Evolutionary conservation across 805 yeast genomes (phyloP), one percentile per base, ranked within the genome.

Genomic region (Cyberlindnera japonica): DNA sequence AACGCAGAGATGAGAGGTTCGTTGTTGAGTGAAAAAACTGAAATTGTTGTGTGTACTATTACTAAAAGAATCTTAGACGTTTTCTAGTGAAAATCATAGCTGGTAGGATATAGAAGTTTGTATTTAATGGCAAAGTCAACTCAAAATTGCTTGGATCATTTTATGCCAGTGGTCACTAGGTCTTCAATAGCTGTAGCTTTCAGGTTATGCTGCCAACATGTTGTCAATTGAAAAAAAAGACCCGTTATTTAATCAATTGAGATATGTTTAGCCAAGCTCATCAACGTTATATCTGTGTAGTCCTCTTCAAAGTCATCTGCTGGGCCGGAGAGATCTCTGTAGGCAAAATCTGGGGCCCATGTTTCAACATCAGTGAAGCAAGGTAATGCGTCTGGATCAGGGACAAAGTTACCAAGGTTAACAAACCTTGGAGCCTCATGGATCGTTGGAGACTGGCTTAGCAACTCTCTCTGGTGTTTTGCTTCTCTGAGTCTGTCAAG

Each of bases 1-100:
- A 64, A 24, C 68, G 69, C 45, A 62, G 79, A 45, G 73, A 69
- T 42, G 76, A 72, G 14, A 49, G 67, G 19, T 63, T 63, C 51
- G 74, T 68, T 26, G 69, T 71, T n/a, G 72, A 65, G 14, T 71
- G 59, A 40, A 16, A 18, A 14, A 15, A 28, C 7, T 9, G 32
- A 15, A 7, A 19, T 6, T 18, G 23, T 15, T n/a, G 34, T n/a
- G 22, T 31, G 33, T 16, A 10, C 13, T 29, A 9, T 9, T 15
- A 29, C 9, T 14, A 27, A 27, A 27, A 15, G 18, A 14, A 27
- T 9, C 11, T 8, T 9, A 22, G 11, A 22, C 11, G 8, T 22
- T 9, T 8, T 9, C 24, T 22, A 22, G 8, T 22, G 8, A 22
- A 22, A 11, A 22, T 9, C 24, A 11, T 22, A 22, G 24, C 11